Evolutionary conservation across 2,329 filamentous ascomycete species (phyloP), one percentile per base, ranked within the genome.

Genomic region (Claviceps digitariae): DNA sequence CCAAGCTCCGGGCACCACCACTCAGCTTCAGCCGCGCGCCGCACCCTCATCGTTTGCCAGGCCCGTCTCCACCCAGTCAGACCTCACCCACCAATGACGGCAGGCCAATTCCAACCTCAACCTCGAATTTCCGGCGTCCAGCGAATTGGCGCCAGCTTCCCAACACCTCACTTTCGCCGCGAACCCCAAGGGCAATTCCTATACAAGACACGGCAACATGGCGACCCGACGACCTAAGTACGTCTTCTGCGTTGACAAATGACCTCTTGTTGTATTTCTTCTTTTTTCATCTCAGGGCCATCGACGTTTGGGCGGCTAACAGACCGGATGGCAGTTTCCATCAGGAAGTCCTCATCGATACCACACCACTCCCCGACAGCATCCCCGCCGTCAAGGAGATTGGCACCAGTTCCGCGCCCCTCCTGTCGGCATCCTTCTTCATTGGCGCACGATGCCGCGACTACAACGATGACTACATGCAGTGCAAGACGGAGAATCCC

Each of bases 401-500:
- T 61, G 93, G 93, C 65, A 82, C 89, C 66, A 95, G 85, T 65
- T 97, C 91, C 54, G 93, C 90, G 41, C 93, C 93, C 53, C 80
- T 98, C 46, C 77, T 95, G 56, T 95, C 88, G 59, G 93, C 93
- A 34, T 83, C 89, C 51, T 98, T 87, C 79, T 98, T 97, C 72
- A 98, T 98, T 68, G 93, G 93, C 58, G 90, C 90, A 61, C 85
- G 91, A 67, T 98, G 93, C 83, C 86, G 81, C 69, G 77, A 87
- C 57, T 98, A 90, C 79, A 97, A 97, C 73, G 93, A 98, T 77
- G 93, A 98, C 74, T 98, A 86, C 75, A 98, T 98, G 91, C 87
- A 95, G 76, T 98, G 93, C 86, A 98, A 98, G 84, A 87, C 82
- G 62, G 90, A 96, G 74, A 84, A 89, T 64, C 85, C 87, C 58